Evolutionary conservation across 2,329 filamentous ascomycete genomes (phyloP).

Genomic region (Ophiostoma australiae): DNA sequence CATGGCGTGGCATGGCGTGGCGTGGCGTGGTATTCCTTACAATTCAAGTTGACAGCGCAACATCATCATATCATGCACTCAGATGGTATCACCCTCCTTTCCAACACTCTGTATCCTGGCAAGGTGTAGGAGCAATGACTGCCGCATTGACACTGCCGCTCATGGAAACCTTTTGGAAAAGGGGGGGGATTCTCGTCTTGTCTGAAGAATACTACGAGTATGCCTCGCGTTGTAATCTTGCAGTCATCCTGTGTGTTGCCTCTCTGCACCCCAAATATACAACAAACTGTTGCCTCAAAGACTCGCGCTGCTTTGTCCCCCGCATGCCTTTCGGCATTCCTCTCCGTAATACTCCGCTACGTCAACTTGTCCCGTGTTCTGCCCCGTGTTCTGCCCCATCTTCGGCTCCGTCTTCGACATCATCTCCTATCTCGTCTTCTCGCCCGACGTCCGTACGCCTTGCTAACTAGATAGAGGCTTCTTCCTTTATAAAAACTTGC

Average conservation of each 20-base stretch:
- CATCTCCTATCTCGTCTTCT: not conserved
- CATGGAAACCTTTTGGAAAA: not conserved
- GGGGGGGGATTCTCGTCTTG: not conserved
- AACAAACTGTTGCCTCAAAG: not conserved
- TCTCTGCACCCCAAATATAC: not conserved
- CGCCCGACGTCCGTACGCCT: not conserved
- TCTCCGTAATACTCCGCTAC: not conserved
- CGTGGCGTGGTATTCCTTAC: not conserved
- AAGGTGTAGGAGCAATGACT: not conserved
- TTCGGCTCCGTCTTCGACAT: not conserved
- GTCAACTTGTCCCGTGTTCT: not conserved
- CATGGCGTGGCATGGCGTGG: not conserved
- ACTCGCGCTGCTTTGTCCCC: too few species aligned
- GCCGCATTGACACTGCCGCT: not conserved
- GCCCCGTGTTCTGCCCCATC: not conserved
- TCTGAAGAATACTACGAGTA: not conserved
- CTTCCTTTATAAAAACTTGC: not conserved
- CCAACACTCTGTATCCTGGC: too few species aligned
- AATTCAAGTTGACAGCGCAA: not conserved
- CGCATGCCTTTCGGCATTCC: not conserved
- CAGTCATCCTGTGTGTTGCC: not conserved
- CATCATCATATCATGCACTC: not conserved
- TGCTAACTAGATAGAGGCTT: not conserved
- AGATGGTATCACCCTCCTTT: not conserved
- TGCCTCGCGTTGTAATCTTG: not conserved